Base-by-base conservation (phyloP, 2,329 filamentous ascomycete genomes). In the Pseudopithomyces chartarum region DNA sequence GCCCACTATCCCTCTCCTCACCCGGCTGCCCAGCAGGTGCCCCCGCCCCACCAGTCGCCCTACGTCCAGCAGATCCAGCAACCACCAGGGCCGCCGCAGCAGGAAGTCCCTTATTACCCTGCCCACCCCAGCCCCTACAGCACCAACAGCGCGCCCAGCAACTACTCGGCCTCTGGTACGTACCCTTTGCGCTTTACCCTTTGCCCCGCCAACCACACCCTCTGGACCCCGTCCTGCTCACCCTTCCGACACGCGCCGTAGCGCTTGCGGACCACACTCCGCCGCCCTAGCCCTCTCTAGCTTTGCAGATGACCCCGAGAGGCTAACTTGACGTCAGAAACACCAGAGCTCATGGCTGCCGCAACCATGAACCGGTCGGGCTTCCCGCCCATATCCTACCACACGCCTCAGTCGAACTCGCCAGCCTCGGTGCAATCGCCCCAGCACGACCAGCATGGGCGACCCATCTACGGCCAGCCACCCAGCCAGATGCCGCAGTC, bases 391-490 rank as follows among this genome's bases (percentile, higher is more conserved):
- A 96, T 97, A 73, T 69, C 69, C 20, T 97, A 97, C 75, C 91
- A 97, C 77, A 96, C 93, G 17, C 92, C 93, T 54, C 93, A 97
- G 80, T 96, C 93, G 55, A 96, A 94, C 78, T 97, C 94, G 54
- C 94, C 94, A 47, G 91, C 92, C 38, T 96, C 93, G 49, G 93
- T 97, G 68, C 90, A 93, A 61, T 97, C 94, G 33, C 89, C 92
- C 20, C 91, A 92, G 56, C 92, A 97, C 78, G 94, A 98, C 73
- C 91, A 94, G 71, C 91, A 96, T 79, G 83, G 81, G 55, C 85
- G 93, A 66, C 89, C 87, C 68, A 85, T 98, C 73, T 98, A 97
- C 77, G 89, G 87, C 34, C 90, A 93, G 69, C 89, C 90, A 49
- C 80, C 87, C 36, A 87, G 90, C 54, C 91, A 95, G 76, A 86